Percentiles rank a stretch among this genome's conserved stretches.
These are phyloP conservation scores for Logfia minima DNA, from an alignment of 129 eudicot species.

Conservation along the genomic window DNA sequence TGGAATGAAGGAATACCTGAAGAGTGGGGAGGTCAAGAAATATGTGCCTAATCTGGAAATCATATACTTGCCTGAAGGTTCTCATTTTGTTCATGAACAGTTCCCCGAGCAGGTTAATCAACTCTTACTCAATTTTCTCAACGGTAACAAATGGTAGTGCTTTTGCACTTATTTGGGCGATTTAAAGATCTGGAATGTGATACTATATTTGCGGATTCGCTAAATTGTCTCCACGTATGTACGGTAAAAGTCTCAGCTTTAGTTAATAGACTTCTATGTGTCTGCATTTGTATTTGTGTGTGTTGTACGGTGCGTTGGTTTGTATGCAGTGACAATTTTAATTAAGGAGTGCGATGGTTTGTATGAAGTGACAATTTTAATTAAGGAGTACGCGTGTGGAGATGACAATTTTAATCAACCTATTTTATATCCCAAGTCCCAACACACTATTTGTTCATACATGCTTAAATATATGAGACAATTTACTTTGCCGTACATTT, in stretches of 20 bases:
- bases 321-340: neutral
- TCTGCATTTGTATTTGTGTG: neutral
- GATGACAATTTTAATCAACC: too few relatives aligned
- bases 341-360: neutral
- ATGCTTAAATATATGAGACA: too few relatives aligned
- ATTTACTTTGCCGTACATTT: too few relatives aligned
- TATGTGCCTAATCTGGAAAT: conserved; percentile 41
- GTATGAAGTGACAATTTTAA: neutral
- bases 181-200: neutral
- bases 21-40: conserved; percentile 36
- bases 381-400: too few relatives aligned
- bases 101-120: conserved; percentile 42
- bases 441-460: too few relatives aligned
- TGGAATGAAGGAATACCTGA: conserved; percentile 35
- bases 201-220: neutral
- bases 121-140: conserved; percentile 37
- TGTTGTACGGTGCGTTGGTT: neutral
- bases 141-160: conserved; percentile 19
- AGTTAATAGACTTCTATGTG: neutral
- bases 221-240: neutral
- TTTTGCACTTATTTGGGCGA: neutral
- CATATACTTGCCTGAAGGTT: conserved; percentile 35
- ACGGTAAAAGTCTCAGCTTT: neutral
- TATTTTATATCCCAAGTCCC: too few relatives aligned
- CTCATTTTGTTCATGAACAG: conserved; percentile 48